phyloP scores from a whole-genome alignment of 2,329 filamentous ascomycete genomes.

The Laburnicola sp. region DNA sequence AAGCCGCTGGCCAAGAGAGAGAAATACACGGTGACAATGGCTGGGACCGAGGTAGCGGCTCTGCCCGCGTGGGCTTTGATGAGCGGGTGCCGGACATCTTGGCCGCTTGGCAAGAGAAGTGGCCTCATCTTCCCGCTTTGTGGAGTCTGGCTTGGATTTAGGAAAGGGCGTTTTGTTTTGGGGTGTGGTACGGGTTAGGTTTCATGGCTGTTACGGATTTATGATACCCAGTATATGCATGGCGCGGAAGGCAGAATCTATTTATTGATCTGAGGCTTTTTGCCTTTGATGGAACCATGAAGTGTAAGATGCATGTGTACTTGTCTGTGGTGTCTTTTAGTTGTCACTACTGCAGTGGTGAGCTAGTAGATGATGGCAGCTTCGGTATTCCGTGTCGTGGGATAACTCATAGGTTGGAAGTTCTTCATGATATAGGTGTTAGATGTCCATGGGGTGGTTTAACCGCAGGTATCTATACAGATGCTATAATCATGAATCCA shows the following conservation, averaged over 20 bases:
- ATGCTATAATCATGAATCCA: no score
- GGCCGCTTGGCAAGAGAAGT: conserved; percentile 90
- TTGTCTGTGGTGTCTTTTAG: no score
- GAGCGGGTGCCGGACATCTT: conserved; percentile 90
- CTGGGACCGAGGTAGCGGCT: conserved; percentile 65
- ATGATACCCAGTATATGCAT: conserved; percentile 13
- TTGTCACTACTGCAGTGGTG: no score
- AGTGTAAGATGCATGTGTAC: no score
- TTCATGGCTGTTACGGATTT: conserved; percentile 5
- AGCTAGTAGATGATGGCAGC: no score
- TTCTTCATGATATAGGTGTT: no score
- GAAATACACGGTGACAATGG: conserved; percentile 63
- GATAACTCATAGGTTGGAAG: no score
- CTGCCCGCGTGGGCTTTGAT: conserved; percentile 78
- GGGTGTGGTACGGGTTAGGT: background rate
- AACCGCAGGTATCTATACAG: no score
- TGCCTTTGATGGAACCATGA: no score
- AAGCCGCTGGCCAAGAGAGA: conserved; percentile 76
- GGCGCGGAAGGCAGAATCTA: background rate
- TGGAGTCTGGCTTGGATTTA: conserved; percentile 97
- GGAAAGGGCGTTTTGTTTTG: background rate
- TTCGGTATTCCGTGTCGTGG: no score
- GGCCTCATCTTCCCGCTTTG: conserved; percentile 85
- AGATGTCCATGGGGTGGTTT: no score
- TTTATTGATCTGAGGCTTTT: no score